Base-by-base conservation (phyloP, 2,329 filamentous ascomycete genomes). In the Sporothrix variecibatus region DNA sequence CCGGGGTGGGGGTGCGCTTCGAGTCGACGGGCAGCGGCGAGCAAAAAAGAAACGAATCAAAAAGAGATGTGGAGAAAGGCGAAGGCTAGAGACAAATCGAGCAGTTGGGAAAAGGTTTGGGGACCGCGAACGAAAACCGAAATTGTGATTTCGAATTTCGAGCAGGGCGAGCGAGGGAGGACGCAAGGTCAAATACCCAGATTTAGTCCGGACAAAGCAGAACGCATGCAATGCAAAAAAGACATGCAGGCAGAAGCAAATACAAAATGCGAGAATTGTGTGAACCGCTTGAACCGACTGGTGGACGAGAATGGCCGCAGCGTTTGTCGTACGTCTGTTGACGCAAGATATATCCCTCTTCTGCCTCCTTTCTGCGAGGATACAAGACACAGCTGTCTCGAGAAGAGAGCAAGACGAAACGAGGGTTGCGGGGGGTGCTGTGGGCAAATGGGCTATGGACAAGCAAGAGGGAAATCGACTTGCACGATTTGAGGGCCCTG, bases 331-430 rank as follows among this genome's bases (percentile, higher is more conserved):
- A 56, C 67, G 43, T 20, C 64, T 26, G 67, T 46, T 34, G 11
- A 71, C 9, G 34, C 51, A 71, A 38, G 34, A 71, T 34, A 58
- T 40, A 26, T 53, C 7, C 20, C n/a, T 53, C 23, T 51, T 20
- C 20, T n/a, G 3, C 46, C 46, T 51, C 17, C 46, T 7, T 20
- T 7, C 31, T 38, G 49, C 17, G 53, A 71, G 69, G 69, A 62
- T 60, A 26, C 69, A 60, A 49, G 38, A 49, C 69, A 71, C 53
- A 1, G 23, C 17, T 17, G 69, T 58, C 68, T 60, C 53, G 68
- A 58, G 49, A 71, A 71, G 31, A 71, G 68, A 43, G 51, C 69
- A 71, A 70, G 49, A 43, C 68, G 68, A 71, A 71, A 71, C 34
- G 68, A 71, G 51, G 40, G 20, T 31, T 40, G 49, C 49, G 31